Evolutionary conservation across 208 protist genomes (phyloP).

Genomic region (Phytomonas serpens): DNA sequence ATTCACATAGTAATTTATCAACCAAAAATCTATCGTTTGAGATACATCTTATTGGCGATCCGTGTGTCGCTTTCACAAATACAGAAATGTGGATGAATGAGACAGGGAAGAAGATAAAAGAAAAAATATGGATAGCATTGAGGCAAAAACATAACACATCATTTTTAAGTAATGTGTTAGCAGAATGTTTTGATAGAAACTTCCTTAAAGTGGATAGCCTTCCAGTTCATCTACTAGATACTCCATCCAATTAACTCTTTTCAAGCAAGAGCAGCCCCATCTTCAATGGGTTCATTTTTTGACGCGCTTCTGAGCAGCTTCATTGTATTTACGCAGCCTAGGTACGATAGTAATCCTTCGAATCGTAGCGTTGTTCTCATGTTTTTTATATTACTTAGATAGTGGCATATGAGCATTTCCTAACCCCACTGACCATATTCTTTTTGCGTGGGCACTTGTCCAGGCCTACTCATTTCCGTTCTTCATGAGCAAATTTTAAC

Average conservation of each 20-base stretch:
- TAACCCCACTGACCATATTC: background rate
- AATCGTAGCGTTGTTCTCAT: background rate
- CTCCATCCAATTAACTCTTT: background rate
- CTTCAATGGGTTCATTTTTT: background rate
- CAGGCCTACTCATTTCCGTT: background rate
- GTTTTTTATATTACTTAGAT: background rate
- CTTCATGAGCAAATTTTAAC: background rate
- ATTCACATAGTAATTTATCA: background rate
- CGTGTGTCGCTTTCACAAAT: slow-evolving; percentile 7
- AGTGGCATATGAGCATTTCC: background rate
- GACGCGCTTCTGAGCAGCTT: background rate
- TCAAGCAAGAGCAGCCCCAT: background rate
- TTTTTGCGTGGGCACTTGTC: background rate
- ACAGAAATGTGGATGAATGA: background rate
- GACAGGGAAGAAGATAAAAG: slow-evolving; percentile 1
- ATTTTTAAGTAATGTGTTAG: slow-evolving; percentile 3
- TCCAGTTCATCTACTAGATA: background rate
- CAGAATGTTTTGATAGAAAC: no score
- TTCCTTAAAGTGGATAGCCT: background rate
- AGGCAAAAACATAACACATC: background rate
- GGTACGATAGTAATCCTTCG: background rate
- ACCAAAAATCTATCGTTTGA: background rate
- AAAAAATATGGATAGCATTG: background rate
- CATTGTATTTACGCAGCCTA: background rate
- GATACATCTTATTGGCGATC: background rate